A percentile compares a stretch with the other conserved stretches of the same genome.
Evolutionary conservation across 2,329 filamentous ascomycete species (phyloP).

Genomic region (Alternaria arbusti): DNA sequence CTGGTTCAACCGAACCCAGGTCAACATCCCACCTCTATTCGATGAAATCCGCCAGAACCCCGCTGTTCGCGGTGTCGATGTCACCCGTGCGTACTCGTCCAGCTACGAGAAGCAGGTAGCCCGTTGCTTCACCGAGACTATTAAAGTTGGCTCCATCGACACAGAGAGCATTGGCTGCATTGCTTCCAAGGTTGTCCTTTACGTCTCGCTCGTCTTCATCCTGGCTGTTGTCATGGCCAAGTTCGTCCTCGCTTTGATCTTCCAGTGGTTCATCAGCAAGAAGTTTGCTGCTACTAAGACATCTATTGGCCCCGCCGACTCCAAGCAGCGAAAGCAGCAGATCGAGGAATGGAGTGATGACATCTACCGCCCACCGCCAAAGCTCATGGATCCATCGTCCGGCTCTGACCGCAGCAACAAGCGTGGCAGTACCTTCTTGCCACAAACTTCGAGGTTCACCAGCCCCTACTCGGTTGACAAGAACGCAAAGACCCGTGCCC

Average conservation of each 20-base stretch:
- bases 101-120: constrained; percentile 79
- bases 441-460: constrained; percentile 93
- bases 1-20: constrained; percentile 87
- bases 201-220: constrained; percentile 91
- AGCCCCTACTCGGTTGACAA: constrained; percentile 82
- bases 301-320: constrained; percentile 74
- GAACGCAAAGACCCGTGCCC: constrained; percentile 58
- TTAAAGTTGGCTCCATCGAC: constrained; percentile 94
- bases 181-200: constrained; percentile 94
- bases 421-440: constrained; percentile 82
- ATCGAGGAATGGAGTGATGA: constrained; percentile 99
- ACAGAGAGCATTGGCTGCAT: constrained; percentile 97
- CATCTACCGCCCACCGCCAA: constrained; percentile 89
- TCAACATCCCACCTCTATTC: constrained; percentile 77
- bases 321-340: constrained; percentile 85
- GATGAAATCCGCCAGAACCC: constrained; percentile 76
- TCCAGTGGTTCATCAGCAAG: constrained; percentile 94
- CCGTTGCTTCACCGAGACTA: constrained; percentile 88
- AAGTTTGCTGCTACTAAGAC: constrained; percentile 86
- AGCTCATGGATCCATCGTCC: constrained; percentile 74
- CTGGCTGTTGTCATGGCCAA: constrained; percentile 84
- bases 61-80: constrained; percentile 80
- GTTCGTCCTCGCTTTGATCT: constrained; percentile 86
- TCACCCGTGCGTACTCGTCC: constrained; percentile 86
- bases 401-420: constrained; percentile 76